Conservation (phyloP, 2,329 filamentous ascomycete species). For the Shiraia bambusicola region DNA sequence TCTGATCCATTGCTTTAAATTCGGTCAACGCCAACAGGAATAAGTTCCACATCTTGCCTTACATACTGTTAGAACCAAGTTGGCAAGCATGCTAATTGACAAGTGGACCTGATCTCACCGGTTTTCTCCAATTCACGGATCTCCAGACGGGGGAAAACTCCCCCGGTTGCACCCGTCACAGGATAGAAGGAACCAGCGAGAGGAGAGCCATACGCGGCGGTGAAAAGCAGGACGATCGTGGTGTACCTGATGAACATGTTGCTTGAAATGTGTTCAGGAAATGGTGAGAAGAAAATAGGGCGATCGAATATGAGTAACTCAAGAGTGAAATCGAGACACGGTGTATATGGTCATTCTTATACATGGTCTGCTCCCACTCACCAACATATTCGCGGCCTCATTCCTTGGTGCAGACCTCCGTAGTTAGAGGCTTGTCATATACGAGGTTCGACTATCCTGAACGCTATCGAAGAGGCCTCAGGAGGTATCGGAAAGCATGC, state of each 20-base stretch:
- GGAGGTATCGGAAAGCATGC: background rate
- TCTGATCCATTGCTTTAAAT: constrained; percentile 67
- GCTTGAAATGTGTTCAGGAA: no score
- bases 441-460: background rate
- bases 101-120: constrained; percentile 15
- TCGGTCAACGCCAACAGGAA: constrained; percentile 71
- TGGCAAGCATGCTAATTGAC: no score
- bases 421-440: background rate
- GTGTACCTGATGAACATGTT: constrained; percentile 5
- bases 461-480: background rate
- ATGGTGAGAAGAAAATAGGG: no score
- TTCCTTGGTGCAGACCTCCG: background rate
- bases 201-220: constrained; percentile 6
- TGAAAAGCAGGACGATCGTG: constrained; percentile 5
- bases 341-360: no score
- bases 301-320: no score
- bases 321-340: no score
- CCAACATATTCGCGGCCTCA: background rate
- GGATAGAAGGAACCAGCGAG: constrained; percentile 14
- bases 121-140: constrained; percentile 63
- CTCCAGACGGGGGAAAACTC: constrained; percentile 57
- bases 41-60: constrained; percentile 65
- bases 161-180: constrained; percentile 19
- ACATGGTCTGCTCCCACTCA: no score
- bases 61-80: no score